Conservation (phyloP, 2,329 filamentous ascomycete species). For the Ascochyta koolunga region DNA sequence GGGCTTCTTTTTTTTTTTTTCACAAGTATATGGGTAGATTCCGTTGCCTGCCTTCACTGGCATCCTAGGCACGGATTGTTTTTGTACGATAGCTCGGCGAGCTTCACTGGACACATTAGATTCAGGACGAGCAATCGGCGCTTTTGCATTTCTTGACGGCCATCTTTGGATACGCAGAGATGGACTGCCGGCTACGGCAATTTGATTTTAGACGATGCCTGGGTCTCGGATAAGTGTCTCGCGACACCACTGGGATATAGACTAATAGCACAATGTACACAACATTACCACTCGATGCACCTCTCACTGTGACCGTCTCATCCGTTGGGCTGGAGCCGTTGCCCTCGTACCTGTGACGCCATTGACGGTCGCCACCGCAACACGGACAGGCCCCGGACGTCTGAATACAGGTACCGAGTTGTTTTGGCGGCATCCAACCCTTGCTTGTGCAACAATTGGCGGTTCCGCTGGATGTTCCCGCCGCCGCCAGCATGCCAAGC, state of each 20-base stretch:
- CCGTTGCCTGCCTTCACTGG: slow-evolving; percentile 44
- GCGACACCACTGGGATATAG: slow-evolving; percentile 43
- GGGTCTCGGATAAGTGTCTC: slow-evolving; percentile 41
- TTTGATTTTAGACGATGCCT: slow-evolving; percentile 38
- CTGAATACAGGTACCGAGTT: slow-evolving; percentile 28
- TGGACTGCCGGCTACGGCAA: slow-evolving; percentile 28
- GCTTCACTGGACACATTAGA: slow-evolving; percentile 32
- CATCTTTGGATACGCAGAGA: slow-evolving; percentile 25
- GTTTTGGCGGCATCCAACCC: slow-evolving; percentile 32
- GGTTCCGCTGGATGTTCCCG: slow-evolving; percentile 24
- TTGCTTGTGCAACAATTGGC: slow-evolving; percentile 43
- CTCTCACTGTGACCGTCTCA: slow-evolving; percentile 18
- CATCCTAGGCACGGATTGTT: slow-evolving; percentile 36
- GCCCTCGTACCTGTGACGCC: slow-evolving; percentile 36
- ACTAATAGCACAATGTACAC: slow-evolving; percentile 47
- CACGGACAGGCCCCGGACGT: slow-evolving; percentile 25
- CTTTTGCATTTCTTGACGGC: slow-evolving; percentile 42
- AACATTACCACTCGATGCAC: slow-evolving; percentile 22
- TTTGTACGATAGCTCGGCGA: slow-evolving; percentile 44
- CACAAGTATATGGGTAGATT: slow-evolving; percentile 44
- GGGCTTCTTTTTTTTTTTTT: slow-evolving; percentile 34
- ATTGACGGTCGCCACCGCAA: slow-evolving; percentile 29
- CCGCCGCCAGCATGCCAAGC: slow-evolving; percentile 36
- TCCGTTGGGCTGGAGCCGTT: slow-evolving; percentile 17
- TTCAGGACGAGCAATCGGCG: slow-evolving; percentile 41